These are phyloP conservation scores for Pseudonitzschia multiseries DNA, from an alignment of 108 stramenopile genomes.

Conservation along the genomic window DNA sequence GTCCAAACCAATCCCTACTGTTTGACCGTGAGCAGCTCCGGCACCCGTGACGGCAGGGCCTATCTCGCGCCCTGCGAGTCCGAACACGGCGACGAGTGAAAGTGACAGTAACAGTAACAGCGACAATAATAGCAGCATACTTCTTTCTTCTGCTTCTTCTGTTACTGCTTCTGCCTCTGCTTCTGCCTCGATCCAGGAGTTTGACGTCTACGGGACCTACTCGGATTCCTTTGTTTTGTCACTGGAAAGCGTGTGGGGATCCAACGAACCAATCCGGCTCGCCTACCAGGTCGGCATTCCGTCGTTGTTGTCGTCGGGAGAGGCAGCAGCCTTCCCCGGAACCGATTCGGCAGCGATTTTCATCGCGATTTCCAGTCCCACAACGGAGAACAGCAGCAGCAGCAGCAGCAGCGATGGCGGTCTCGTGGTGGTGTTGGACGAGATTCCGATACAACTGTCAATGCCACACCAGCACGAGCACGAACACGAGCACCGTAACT, in stretches of 20 bases:
- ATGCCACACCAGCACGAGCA: no score
- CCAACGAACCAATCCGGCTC: not conserved
- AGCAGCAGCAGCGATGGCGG: not conserved
- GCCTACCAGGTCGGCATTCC: constrained; percentile 4
- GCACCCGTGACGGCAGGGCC: no score
- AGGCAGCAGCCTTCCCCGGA: not conserved
- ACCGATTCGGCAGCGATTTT: not conserved
- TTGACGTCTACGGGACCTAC: constrained; percentile 5
- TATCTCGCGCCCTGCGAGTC: not conserved
- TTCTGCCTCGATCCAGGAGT: not conserved
- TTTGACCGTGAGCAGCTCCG: not conserved
- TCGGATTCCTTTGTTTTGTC: not conserved
- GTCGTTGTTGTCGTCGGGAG: not conserved
- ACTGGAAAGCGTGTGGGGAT: not conserved
- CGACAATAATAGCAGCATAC: no score
- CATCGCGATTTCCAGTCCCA: no score
- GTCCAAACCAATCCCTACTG: not conserved
- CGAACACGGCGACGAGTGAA: no score
- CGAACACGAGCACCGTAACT: no score
- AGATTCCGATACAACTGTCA: not conserved
- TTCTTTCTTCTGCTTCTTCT: no score
- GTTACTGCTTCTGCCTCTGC: no score
- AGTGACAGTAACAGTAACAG: no score
- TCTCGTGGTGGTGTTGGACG: not conserved
- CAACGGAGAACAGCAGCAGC: no score